Conservation (phyloP, 192 early-diverging fungal genomes). For the Podila clonocystis region DNA sequence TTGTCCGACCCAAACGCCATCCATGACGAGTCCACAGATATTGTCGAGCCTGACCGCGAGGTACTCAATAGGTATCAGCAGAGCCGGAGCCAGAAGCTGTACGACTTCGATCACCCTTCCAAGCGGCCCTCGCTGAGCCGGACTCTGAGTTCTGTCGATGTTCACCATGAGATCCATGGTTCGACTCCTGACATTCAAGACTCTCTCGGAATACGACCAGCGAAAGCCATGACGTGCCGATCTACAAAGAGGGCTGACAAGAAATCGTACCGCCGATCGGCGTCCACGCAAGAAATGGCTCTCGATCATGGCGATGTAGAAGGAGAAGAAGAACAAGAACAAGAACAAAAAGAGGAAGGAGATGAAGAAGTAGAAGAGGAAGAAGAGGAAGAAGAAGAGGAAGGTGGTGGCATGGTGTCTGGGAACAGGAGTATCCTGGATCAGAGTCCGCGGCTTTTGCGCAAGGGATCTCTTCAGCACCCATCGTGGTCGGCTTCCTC, state of each 20-base stretch:
- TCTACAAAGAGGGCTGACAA: conserved; percentile 19
- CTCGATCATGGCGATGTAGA: background rate
- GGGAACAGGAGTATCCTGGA: background rate
- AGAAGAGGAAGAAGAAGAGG: background rate
- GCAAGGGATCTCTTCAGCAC: background rate
- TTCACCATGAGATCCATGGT: background rate
- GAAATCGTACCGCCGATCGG: conserved; percentile 24
- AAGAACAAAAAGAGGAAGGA: background rate
- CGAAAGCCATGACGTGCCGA: background rate
- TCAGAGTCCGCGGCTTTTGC: background rate
- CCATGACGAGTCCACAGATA: background rate
- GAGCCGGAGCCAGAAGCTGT: background rate
- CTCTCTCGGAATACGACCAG: background rate
- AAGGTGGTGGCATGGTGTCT: background rate
- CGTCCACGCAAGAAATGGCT: conserved; percentile 18
- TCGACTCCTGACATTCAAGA: background rate
- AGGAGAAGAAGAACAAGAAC: background rate
- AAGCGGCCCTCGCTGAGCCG: conserved; percentile 9
- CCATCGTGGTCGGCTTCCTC: background rate
- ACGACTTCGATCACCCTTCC: background rate
- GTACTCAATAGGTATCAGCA: background rate
- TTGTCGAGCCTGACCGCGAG: background rate
- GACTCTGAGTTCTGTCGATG: conserved; percentile 29
- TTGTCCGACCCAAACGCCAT: background rate
- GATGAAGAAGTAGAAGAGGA: background rate